phyloP scores from a whole-genome alignment of 495 filamentous ascomycete species.

The Neurospora sp. region DNA sequence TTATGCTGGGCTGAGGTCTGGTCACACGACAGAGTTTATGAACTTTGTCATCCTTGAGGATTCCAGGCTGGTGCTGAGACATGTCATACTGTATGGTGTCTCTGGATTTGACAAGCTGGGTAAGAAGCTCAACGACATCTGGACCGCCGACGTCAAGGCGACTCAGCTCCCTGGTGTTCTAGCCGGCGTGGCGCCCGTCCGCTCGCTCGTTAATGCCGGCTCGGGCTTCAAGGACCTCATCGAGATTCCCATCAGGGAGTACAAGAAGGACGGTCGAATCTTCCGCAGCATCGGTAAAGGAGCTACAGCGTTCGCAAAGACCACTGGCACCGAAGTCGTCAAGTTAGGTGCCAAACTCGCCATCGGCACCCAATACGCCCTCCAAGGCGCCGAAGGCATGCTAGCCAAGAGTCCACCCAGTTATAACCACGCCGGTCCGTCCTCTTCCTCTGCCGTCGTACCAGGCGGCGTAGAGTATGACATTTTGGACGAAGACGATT shows the following conservation, averaged over 20 bases:
- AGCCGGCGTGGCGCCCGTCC: conserved; percentile 80
- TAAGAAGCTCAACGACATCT: conserved; percentile 83
- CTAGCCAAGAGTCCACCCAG: conserved; percentile 40
- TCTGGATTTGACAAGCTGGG: conserved; percentile 82
- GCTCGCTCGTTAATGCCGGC: conserved; percentile 82
- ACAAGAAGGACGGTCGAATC: conserved; percentile 86
- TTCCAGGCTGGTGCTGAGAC: conserved; percentile 74
- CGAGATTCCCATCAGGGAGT: conserved; percentile 81
- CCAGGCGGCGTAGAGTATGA: conserved; percentile 20
- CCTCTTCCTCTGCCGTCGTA: conserved; percentile 9
- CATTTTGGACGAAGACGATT: conserved; percentile 54
- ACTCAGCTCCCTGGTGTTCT: conserved; percentile 87
- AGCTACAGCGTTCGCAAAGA: conserved; percentile 77
- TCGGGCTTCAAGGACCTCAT: conserved; percentile 77
- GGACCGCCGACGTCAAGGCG: conserved; percentile 87
- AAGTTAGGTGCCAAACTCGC: conserved; percentile 91
- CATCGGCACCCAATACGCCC: conserved; percentile 82
- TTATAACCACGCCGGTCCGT: not conserved
- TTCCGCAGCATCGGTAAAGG: conserved; percentile 88
- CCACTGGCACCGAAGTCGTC: conserved; percentile 81
- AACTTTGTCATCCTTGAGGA: conserved; percentile 93
- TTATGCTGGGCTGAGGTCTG: conserved; percentile 87
- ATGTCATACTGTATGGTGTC: conserved; percentile 85
- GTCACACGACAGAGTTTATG: conserved; percentile 98
- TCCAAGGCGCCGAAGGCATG: conserved; percentile 79